Evolutionary conservation across 495 filamentous ascomycete species (phyloP).

Genomic region (Letharia lupina): DNA sequence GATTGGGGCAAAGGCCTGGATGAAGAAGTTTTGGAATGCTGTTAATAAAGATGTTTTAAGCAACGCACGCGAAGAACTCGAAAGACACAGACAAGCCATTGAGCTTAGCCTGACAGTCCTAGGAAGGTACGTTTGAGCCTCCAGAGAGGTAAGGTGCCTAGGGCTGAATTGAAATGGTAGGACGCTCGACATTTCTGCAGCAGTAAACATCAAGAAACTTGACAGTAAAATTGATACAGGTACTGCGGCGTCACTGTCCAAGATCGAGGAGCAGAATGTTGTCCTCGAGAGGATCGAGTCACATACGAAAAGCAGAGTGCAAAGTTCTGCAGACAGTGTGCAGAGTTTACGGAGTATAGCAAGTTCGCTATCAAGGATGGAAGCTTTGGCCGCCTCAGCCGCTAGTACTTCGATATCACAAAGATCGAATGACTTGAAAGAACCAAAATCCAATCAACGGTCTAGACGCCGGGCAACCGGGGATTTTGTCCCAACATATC

Average conservation of each 20-base stretch:
- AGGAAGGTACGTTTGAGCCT: slow-evolving; percentile 5
- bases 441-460: neutral
- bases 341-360: slow-evolving; percentile 15
- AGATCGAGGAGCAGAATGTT: slow-evolving; percentile 7
- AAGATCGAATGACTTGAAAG: neutral
- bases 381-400: slow-evolving; percentile 11
- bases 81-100: slow-evolving; percentile 12
- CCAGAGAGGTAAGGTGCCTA: too few species aligned
- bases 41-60: slow-evolving; percentile 6
- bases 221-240: slow-evolving; percentile 1
- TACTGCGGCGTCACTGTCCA: slow-evolving; percentile 9
- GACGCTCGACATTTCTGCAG: slow-evolving; percentile 8
- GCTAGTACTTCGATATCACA: neutral
- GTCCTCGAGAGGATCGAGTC: slow-evolving; percentile 7
- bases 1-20: slow-evolving; percentile 12
- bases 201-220: neutral
- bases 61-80: slow-evolving; percentile 8
- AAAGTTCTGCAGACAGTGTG: slow-evolving; percentile 9
- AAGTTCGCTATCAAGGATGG: slow-evolving; percentile 17
- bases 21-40: slow-evolving; percentile 14
- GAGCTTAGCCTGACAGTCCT: slow-evolving; percentile 11
- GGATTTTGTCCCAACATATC: neutral
- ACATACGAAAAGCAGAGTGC: slow-evolving; percentile 6
- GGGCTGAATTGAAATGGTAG: neutral
- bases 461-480: slow-evolving; percentile 3